Evolutionary conservation across 2,329 filamentous ascomycete species (phyloP).

Genomic region (Metarhizium guizhouense): DNA sequence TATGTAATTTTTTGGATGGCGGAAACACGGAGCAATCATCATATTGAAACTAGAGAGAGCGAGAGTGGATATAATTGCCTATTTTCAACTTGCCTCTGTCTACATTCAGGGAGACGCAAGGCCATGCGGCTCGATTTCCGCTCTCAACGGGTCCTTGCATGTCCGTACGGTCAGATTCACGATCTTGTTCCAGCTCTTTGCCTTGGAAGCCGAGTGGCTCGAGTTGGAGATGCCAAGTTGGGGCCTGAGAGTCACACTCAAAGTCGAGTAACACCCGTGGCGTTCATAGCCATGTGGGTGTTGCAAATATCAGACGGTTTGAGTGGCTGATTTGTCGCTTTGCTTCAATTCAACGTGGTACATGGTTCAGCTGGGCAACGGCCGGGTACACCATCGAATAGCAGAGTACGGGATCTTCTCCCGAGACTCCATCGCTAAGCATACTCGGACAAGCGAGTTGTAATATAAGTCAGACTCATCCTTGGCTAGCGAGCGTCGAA

Average conservation of each 20-base stretch:
- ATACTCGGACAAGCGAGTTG: background rate
- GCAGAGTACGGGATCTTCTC: background rate
- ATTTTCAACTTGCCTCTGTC: too few species aligned
- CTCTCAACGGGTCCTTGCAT: too few species aligned
- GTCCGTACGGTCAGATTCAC: too few species aligned
- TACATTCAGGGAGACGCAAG: too few species aligned
- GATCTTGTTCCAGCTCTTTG: too few species aligned
- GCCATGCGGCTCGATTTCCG: too few species aligned
- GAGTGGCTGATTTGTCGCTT: background rate
- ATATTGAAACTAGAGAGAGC: background rate
- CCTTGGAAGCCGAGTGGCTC: too few species aligned
- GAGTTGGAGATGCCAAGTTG: background rate
- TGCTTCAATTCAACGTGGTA: background rate
- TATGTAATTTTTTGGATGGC: conserved; percentile 3
- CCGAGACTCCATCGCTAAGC: background rate
- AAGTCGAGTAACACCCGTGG: background rate
- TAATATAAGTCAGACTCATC: background rate
- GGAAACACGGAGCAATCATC: background rate
- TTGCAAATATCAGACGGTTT: background rate
- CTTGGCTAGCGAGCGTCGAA: background rate
- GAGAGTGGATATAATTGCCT: background rate
- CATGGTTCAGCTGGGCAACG: background rate
- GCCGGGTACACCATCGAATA: background rate
- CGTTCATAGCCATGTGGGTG: background rate
- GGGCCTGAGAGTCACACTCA: background rate